A percentile compares a stretch with the other conserved stretches of the same genome.
Evolutionary conservation across 768 basidiomycete genomes (phyloP).

Genomic region (Termitomyces sp.): DNA sequence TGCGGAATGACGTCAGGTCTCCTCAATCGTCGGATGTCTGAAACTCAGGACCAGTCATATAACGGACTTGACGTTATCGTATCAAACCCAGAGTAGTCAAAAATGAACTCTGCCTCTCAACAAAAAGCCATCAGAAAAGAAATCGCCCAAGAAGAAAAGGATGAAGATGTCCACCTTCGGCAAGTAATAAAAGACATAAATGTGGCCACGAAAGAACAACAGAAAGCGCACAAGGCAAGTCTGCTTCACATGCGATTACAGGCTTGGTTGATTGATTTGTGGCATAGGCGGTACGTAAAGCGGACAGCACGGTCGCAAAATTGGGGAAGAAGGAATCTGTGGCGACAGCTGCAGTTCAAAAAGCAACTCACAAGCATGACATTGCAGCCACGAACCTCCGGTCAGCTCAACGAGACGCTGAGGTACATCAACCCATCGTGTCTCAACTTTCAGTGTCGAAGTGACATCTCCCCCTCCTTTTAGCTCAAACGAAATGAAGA

Average conservation of each 20-base stretch:
- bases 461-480: too few relatives aligned
- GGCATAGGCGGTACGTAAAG: conserved; percentile 13
- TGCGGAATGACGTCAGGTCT: conserved; percentile 7
- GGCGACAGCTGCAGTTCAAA: conserved; percentile 39
- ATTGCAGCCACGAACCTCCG: conserved; percentile 31
- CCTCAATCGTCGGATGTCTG: conserved; percentile 3
- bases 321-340: conserved; percentile 47
- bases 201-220: conserved; percentile 48
- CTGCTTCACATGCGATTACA: not conserved
- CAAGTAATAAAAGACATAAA: conserved; percentile 51
- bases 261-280: not conserved
- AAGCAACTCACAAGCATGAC: conserved; percentile 45
- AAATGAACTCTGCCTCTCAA: conserved; percentile 11
- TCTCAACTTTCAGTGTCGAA: not conserved
- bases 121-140: conserved; percentile 37
- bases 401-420: conserved; percentile 9
- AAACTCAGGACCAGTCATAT: conserved; percentile 3
- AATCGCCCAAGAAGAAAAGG: conserved; percentile 46
- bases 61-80: not conserved
- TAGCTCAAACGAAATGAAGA: conserved; percentile 16
- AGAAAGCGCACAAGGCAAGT: conserved; percentile 50
- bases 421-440: not conserved
- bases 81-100: not conserved
- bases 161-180: conserved; percentile 47
- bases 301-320: conserved; percentile 28